Evolutionary conservation across 495 filamentous ascomycete species (phyloP), one percentile per base, ranked within the genome.

Genomic region (Cladorrhinum samala): DNA sequence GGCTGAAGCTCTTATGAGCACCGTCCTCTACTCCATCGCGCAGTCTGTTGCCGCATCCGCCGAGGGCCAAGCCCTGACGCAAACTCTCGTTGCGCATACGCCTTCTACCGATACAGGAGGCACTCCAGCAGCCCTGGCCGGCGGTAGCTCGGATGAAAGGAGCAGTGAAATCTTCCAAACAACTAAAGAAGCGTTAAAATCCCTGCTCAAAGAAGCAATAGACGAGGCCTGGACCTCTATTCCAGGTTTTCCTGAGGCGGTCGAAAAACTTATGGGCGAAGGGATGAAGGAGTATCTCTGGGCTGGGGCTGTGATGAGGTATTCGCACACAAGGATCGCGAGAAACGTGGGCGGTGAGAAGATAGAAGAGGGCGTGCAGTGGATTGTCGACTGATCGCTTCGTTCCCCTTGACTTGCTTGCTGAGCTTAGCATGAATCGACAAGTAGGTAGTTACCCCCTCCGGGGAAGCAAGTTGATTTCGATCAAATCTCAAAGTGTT

Each of bases 211-310:
- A 33, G 37, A 38, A n/a, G 19, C 19, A 4, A 40, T 27, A 24
- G 37, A 33, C 2, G 21, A 41, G 13, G 33, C 27, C 5, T 54
- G 52, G 52, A 33, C 24, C 16, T 27, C 16, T n/a, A 18, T 9
- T 6, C 27, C 27, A 5, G 25, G 18, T 17, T 54, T 54, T 37
- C 24, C 44, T 1, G 21, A 38, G 36, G 52, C 44, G 25, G 52
- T 54, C 9, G 33, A 38, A 8, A 13, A 5, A 30, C 40, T 42
- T 0, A 23, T 48, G 2, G 30, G 33, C 14, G 43, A 39, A 2
- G 52, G 52, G 9, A 48, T 54, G 52, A 42, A 48, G 36, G 52
- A 48, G 52, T 54, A 54, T 41, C 47, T 54, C 42, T 54, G 52
- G 52, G 44, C 52, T 1, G 21, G 24, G 43, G 18, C 33, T 21